Percentiles rank a stretch among this genome's conserved stretches.
These are phyloP conservation scores for Penium margaritaceum DNA, from an alignment of 139 green algal genomes.

Conservation along the genomic window DNA sequence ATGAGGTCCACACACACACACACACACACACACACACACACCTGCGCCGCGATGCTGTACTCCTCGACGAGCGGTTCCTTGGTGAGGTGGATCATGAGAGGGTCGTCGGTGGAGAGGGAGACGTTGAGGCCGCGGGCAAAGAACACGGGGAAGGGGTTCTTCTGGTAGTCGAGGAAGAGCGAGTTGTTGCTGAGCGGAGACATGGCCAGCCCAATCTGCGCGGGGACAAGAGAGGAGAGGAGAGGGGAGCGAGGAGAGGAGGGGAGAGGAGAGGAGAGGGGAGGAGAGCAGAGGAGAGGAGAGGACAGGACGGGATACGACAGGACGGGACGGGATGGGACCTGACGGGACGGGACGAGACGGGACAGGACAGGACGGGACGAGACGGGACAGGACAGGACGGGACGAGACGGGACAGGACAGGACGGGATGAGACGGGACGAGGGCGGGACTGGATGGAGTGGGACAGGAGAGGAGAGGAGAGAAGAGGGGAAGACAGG, in stretches of 20 bases:
- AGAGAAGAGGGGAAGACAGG: neutral
- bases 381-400: neutral
- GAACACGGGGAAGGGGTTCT: constrained; percentile 96
- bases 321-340: neutral
- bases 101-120: constrained; percentile 68
- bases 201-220: constrained; percentile 93
- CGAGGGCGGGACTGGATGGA: neutral
- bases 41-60: constrained; percentile 90
- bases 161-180: constrained; percentile 98
- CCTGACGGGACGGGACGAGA: neutral
- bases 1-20: too few relatives aligned
- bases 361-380: neutral
- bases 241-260: neutral
- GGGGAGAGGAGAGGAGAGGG: neutral
- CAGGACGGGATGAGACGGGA: neutral
- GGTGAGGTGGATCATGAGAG: constrained; percentile 78
- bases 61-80: constrained; percentile 97
- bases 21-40: too few relatives aligned
- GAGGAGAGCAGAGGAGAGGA: neutral
- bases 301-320: neutral
- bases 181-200: constrained; percentile 95
- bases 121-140: constrained; percentile 87
- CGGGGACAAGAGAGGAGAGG: neutral
- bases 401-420: neutral
- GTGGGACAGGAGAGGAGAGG: neutral